Percentiles rank a stretch among this genome's conserved stretches.
phyloP scores from a whole-genome alignment of 106 monocot genomes.

The Hemerocallis citrina region DNA sequence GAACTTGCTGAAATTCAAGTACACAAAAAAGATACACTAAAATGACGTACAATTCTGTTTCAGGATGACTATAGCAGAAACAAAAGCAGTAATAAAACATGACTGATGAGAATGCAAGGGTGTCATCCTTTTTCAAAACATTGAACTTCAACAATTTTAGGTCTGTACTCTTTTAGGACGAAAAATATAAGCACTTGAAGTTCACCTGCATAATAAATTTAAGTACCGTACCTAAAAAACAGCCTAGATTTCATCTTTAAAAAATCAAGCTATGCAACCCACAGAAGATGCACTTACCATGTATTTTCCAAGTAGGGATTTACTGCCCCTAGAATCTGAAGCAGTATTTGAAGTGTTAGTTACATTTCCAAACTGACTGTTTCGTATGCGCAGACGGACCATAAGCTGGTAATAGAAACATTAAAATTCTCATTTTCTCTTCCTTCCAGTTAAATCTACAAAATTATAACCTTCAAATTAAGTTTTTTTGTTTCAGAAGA shows the following conservation, averaged over 20 bases:
- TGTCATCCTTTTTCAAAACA: not conserved
- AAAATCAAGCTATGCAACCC: not conserved
- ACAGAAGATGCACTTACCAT: constrained; percentile 1
- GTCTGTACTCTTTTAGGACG: not conserved
- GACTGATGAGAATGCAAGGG: not conserved
- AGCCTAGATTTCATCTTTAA: not conserved
- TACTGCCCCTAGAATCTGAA: not conserved
- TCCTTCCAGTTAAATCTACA: no score
- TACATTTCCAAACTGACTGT: not conserved
- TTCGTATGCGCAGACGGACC: no score
- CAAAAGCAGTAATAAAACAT: not conserved
- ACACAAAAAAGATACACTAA: not conserved
- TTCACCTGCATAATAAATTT: not conserved
- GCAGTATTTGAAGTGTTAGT: not conserved
- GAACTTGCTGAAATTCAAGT: not conserved
- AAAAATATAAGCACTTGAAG: not conserved
- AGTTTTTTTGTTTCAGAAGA: no score
- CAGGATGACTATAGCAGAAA: not conserved
- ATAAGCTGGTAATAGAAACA: no score
- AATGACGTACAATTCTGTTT: not conserved
- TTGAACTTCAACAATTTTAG: not conserved
- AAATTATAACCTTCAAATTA: no score
- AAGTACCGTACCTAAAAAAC: not conserved
- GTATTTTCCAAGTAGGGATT: not conserved
- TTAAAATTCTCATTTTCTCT: no score